A percentile compares a stretch with the other conserved stretches of the same genome.
Evolutionary conservation across 148 eudicot genomes (phyloP).

Genomic region (Amaranthus hypochondriacus): DNA sequence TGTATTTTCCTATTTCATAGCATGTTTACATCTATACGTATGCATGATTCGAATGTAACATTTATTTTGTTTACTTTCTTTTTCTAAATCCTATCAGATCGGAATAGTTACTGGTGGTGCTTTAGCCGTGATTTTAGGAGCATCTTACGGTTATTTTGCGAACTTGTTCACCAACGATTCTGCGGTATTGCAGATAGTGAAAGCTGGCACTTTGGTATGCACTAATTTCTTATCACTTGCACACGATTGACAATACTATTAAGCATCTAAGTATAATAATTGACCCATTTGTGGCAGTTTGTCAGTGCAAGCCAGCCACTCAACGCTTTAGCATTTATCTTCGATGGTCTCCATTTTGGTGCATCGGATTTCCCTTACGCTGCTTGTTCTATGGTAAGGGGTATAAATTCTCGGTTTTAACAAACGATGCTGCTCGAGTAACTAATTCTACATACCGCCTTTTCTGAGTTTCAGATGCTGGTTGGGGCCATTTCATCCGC

Average conservation of each 20-base stretch:
- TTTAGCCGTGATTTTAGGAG: constrained; percentile 64
- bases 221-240: not conserved
- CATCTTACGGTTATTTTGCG: constrained; percentile 61
- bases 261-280: not conserved
- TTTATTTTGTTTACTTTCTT: not conserved
- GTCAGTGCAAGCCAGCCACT: constrained; percentile 90
- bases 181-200: constrained; percentile 57
- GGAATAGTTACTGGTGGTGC: constrained; percentile 60
- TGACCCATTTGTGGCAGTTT: constrained; percentile 41
- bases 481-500: constrained; percentile 72
- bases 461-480: constrained; percentile 44
- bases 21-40: not conserved
- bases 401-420: not conserved
- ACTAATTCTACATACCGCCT: not conserved
- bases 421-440: not conserved
- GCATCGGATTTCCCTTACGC: constrained; percentile 88
- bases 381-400: constrained; percentile 73
- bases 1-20: not conserved
- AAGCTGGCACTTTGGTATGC: constrained; percentile 71
- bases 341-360: constrained; percentile 89
- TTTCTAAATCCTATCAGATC: constrained; percentile 40
- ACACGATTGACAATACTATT: too few species aligned
- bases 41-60: not conserved
- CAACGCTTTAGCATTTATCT: constrained; percentile 84
- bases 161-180: constrained; percentile 68